phyloP scores from a whole-genome alignment of 2,329 filamentous ascomycete species.

The Annulohypoxylon truncatum region DNA sequence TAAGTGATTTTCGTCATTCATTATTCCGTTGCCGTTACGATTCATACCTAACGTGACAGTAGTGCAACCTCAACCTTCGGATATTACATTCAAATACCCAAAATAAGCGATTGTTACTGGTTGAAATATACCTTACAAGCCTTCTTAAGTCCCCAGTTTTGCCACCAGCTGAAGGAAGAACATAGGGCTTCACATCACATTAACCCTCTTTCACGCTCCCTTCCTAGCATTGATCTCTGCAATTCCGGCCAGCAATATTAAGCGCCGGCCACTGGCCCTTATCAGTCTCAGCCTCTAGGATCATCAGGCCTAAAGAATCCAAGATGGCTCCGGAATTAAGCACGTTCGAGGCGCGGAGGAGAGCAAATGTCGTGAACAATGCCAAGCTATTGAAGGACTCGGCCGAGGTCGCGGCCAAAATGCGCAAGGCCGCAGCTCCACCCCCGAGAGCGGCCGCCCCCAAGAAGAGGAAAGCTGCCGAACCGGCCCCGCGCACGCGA shows the following conservation, averaged over 20 bases:
- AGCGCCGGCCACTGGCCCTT: not conserved
- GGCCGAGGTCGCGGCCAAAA: conserved; percentile 75
- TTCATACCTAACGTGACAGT: conserved; percentile 34
- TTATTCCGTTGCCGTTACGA: not conserved
- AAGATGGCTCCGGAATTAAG: conserved; percentile 71
- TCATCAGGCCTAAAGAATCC: conserved; percentile 18
- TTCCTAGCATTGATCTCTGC: not conserved
- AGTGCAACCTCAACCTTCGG: not conserved
- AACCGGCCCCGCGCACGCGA: conserved; percentile 61
- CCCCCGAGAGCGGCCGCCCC: conserved; percentile 57
- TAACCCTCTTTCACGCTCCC: not conserved
- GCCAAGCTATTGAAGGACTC: conserved; percentile 80
- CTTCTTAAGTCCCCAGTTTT: not conserved
- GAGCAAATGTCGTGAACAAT: conserved; percentile 90
- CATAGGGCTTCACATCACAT: not conserved
- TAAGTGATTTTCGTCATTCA: conserved; percentile 36
- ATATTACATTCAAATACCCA: not conserved
- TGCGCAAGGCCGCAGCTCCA: conserved; percentile 69
- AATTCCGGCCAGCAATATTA: not conserved
- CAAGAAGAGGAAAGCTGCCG: conserved; percentile 54
- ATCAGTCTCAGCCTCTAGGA: not conserved
- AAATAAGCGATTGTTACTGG: not conserved
- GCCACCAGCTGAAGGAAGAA: not conserved
- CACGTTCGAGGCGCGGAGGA: conserved; percentile 85
- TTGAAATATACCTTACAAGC: not conserved